Percentiles rank a stretch among this genome's conserved stretches.
phyloP scores from a whole-genome alignment of 371 early-diverging fungal genomes.

The Phascolomyces articulosus region DNA sequence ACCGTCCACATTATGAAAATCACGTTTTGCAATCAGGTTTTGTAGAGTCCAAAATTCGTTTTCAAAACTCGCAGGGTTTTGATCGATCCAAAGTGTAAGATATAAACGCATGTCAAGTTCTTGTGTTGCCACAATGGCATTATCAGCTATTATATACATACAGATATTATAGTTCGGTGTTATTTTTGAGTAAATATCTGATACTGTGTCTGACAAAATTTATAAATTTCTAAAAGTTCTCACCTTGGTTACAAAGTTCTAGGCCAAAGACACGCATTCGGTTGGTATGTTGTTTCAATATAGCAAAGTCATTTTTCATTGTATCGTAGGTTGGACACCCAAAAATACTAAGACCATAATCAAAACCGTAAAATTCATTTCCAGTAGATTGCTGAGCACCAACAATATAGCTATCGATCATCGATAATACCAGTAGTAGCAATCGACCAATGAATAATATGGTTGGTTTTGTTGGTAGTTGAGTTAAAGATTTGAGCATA shows the following conservation, averaged over 20 bases:
- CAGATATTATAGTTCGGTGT: too few relatives aligned
- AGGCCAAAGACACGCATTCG: conserved; percentile 55
- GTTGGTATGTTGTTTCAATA: conserved; percentile 49
- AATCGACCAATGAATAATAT: too few relatives aligned
- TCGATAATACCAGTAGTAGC: too few relatives aligned
- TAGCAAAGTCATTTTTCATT: conserved; percentile 46
- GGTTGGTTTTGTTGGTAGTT: too few relatives aligned
- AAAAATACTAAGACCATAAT: conserved; percentile 56
- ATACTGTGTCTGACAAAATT: too few relatives aligned
- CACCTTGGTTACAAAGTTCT: conserved; percentile 58
- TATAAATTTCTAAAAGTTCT: too few relatives aligned
- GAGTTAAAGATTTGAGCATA: too few relatives aligned
- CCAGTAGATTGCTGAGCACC: neutral
- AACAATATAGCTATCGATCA: neutral
- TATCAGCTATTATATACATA: too few relatives aligned
- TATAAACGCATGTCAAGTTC: conserved; percentile 55
- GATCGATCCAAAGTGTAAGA: conserved; percentile 64
- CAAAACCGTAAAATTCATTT: conserved; percentile 46
- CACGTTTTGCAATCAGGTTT: conserved; percentile 31
- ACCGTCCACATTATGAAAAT: conserved; percentile 42
- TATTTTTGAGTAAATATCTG: too few relatives aligned
- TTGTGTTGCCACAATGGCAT: conserved; percentile 58
- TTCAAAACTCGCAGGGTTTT: conserved; percentile 40
- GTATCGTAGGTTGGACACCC: conserved; percentile 54
- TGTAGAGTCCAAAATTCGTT: conserved; percentile 47